Evolutionary conservation across 1,284 basidiomycete genomes (phyloP).

Genomic region (Cryptococcus jaspeensis): DNA sequence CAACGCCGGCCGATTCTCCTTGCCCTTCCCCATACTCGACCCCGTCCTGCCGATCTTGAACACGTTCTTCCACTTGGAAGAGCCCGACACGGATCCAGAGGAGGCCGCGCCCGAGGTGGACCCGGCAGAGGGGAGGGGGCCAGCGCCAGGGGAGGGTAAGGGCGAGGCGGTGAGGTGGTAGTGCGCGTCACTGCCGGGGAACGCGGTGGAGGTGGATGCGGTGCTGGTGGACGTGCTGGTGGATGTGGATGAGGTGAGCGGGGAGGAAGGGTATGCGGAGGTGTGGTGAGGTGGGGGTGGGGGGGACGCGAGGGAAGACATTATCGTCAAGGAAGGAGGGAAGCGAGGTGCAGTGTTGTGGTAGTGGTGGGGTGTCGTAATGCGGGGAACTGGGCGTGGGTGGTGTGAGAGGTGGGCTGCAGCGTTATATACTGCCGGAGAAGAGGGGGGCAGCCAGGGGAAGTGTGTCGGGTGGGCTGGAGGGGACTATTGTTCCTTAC

Average conservation of each 20-base stretch:
- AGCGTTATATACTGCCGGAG: neutral
- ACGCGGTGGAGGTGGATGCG: slow-evolving; percentile 13
- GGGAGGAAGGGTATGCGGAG: slow-evolving; percentile 11
- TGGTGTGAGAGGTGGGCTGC: no score
- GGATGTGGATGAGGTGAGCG: slow-evolving; percentile 21
- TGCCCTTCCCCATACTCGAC: slow-evolving; percentile 18
- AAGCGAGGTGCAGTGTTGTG: neutral
- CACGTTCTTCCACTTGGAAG: slow-evolving; percentile 32
- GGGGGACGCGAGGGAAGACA: slow-evolving; percentile 19
- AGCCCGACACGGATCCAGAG: neutral
- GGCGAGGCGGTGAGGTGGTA: no score
- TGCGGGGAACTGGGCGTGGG: neutral
- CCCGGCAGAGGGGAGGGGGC: slow-evolving; percentile 19
- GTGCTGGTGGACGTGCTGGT: slow-evolving; percentile 7
- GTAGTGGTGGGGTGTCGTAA: neutral
- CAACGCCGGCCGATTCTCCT: slow-evolving; percentile 12
- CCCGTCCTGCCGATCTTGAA: slow-evolving; percentile 31
- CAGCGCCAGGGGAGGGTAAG: no score
- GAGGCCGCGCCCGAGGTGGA: slow-evolving; percentile 7
- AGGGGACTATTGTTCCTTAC: neutral
- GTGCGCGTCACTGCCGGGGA: no score
- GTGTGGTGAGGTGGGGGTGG: slow-evolving; percentile 12
- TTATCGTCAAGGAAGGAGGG: neutral
- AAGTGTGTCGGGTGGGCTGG: neutral
- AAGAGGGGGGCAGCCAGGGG: neutral